Evolutionary conservation across 1,139 yeast species (phyloP), one percentile per base, ranked within the genome.

Genomic region (Neolecta irregularis): DNA sequence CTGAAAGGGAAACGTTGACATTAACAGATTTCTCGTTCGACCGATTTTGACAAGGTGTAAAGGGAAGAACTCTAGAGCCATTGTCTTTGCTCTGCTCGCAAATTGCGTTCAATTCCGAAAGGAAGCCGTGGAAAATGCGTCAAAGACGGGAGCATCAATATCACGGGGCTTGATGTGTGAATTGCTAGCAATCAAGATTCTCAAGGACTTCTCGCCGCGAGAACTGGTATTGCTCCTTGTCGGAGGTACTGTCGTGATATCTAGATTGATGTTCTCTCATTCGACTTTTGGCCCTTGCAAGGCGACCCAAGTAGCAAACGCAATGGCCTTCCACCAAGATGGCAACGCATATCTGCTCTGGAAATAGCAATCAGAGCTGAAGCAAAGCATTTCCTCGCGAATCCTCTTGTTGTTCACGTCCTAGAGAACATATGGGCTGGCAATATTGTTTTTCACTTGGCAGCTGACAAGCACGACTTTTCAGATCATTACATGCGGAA

Each of bases 121-220:
- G 30, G 75, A 71, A 44, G 58, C 65, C 13, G 62, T 61, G 28
- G 53, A 58, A 39, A 66, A 69, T 43, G 60, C 68, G 32, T 65
- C 70, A 22, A 54, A 58, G 44, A 62, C 59, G 34, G 74, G 71
- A 32, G 55, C 70, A 25, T 55, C 68, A 48, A 49, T 51, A 1
- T 67, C 76, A 7, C 63, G 72, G 37, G 67, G 75, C 18, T 60
- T 57, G 40, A 58, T 70, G 3, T 71, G 77, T 49, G 76, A 71
- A 48, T 51, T 69, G 9, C 54, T 69, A 30, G 72, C 75, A 2
- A 60, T 69, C 22, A 53, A 72, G 42, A 58, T 69, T 50, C 52
- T 70, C 25, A 55, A 69, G 37, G 74, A 69, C 39, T 69, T 62
- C 46, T 58, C 58, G 32, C 59, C 67, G 2, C 55, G 56, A 29